Evolutionary conservation across 2,329 filamentous ascomycete genomes (phyloP).

Genomic region (Calonectria crousiana): DNA sequence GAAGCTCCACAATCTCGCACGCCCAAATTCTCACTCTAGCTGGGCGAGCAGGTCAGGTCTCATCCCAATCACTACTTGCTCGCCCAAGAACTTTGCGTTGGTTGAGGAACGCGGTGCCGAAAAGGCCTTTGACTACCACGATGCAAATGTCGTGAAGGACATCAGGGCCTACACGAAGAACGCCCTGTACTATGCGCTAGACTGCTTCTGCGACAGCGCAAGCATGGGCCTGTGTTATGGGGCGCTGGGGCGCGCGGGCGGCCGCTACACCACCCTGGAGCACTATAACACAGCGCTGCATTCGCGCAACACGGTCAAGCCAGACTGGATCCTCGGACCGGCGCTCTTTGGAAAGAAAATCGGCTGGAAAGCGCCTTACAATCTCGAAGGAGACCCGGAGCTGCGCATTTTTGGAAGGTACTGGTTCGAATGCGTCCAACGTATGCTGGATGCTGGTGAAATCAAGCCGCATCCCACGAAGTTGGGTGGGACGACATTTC

Average conservation of each 20-base stretch:
- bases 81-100: constrained; percentile 17
- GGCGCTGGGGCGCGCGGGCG: constrained; percentile 47
- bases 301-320: constrained; percentile 8
- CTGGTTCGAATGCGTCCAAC: background rate
- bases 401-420: background rate
- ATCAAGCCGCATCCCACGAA: background rate
- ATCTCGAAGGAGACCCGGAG: background rate
- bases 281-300: background rate
- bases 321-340: constrained; percentile 15
- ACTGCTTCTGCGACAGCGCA: constrained; percentile 46
- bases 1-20: background rate
- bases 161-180: background rate
- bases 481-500: background rate
- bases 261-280: constrained; percentile 23
- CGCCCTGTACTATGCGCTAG: constrained; percentile 45
- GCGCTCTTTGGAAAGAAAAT: constrained; percentile 7
- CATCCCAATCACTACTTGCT: constrained; percentile 18
- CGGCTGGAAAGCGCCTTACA: constrained; percentile 11
- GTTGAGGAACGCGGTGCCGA: constrained; percentile 18
- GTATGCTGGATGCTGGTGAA: background rate
- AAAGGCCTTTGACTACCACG: constrained; percentile 22
- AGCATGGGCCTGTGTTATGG: constrained; percentile 52
- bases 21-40: background rate
- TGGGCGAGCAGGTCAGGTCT: constrained; percentile 13
- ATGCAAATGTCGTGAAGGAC: background rate